Percentiles rank a stretch among this genome's conserved stretches.
These are phyloP conservation scores for Candida silvicultrix DNA, from an alignment of 805 yeast species.

Conservation along the genomic window DNA sequence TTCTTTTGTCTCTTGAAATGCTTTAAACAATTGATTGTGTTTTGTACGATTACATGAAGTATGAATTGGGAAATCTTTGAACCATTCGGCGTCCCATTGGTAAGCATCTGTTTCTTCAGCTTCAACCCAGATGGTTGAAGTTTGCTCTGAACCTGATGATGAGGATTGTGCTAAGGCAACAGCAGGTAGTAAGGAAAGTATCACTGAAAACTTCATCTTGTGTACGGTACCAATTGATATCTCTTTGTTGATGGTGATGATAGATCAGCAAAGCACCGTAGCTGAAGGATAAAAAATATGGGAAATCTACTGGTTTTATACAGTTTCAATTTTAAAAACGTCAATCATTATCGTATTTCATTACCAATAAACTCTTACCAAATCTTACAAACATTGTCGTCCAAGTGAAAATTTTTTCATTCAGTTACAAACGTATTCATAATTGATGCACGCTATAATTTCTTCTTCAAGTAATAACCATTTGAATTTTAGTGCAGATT, in stretches of 20 bases:
- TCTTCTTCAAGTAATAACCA: neutral
- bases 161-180: conserved; percentile 3
- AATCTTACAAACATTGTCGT: neutral
- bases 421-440: neutral
- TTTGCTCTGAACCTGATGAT: neutral
- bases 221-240: neutral
- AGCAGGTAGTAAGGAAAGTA: neutral
- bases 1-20: conserved; percentile 27
- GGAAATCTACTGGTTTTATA: neutral
- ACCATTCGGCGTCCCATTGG: conserved; percentile 12
- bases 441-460: neutral
- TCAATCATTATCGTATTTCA: neutral
- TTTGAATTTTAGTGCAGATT: neutral
- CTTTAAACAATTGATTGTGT: conserved; percentile 12
- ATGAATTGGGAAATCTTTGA: conserved; percentile 15
- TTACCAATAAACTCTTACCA: neutral
- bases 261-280: neutral
- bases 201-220: neutral
- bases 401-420: neutral
- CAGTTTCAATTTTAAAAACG: neutral
- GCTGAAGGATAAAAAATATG: neutral
- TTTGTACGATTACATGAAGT: conserved; percentile 15
- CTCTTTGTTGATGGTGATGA: too few relatives aligned
- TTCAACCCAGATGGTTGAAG: conserved; percentile 8
- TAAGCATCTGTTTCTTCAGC: conserved; percentile 6